Evolutionary conservation across 2,329 filamentous ascomycete species (phyloP), one percentile per base, ranked within the genome.

Genomic region (Colletotrichum horii): DNA sequence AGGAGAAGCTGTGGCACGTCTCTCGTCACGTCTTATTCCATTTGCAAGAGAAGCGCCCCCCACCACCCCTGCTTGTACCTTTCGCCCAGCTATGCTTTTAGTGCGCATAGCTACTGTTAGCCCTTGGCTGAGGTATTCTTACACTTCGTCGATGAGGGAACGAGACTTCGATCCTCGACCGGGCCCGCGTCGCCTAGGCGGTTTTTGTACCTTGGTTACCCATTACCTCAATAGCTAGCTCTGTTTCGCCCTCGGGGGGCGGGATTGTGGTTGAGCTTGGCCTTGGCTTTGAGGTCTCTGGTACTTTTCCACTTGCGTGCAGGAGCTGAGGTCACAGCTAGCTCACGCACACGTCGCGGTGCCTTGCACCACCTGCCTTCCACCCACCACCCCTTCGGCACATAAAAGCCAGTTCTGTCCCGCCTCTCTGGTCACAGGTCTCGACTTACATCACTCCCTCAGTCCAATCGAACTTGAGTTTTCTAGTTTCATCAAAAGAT

Each of bases 361-460:
- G 43, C 43, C 43, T 52, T 52, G 43, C 43, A 52, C 43, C 43
- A 52, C 43, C 43, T 22, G 19, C 43, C 43, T 52, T 52, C n/a
- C 71, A 22, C 28, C 12, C 30, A n/a, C 16, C n/a, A 26, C 64
- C 32, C 58, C 48, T 12, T 36, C 60, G 61, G 38, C 70, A 66
- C 74, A 77, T 77, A 77, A 76, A 77, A 77, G 60, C 70, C 69
- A 60, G 70, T 38, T 48, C 22, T 56, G 36, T 77, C 74, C 74
- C 76, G 55, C 74, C 48, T 36, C 28, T 32, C 58, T 67, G 7
- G 36, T 30, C 58, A 30, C 3, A 11, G 5, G 28, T 7, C 26
- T 8, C 28, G 65, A 52, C 56, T 66, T 60, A 48, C 60, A 70
- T 52, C 38, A 62, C 32, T 28, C 16, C 12, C 38, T 14, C 65